Conservation (phyloP, 768 basidiomycete species). For the Leccinum rimulosum region DNA sequence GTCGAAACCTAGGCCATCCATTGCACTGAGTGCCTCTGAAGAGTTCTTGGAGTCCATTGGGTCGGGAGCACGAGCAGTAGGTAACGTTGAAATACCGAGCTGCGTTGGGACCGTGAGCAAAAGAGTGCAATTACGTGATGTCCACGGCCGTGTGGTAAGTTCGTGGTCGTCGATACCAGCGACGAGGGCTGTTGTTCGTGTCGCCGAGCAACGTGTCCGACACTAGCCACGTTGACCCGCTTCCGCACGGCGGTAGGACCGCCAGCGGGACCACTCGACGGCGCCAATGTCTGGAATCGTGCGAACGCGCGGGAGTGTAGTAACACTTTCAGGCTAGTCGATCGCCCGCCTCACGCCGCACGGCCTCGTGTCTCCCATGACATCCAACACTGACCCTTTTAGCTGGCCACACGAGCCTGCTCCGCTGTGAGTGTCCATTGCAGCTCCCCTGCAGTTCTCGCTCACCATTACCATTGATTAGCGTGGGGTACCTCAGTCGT, state of each 20-base stretch:
- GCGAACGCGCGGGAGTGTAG: constrained; percentile 24
- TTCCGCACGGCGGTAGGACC: background rate
- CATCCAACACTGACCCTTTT: constrained; percentile 40
- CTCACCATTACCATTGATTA: constrained; percentile 24
- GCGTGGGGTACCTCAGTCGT: constrained; percentile 60
- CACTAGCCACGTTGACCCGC: background rate
- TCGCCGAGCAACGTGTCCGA: constrained; percentile 3
- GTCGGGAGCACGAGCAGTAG: background rate
- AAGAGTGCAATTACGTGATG: constrained; percentile 24
- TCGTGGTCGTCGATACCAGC: constrained; percentile 10
- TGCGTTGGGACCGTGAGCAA: constrained; percentile 22
- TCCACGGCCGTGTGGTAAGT: background rate
- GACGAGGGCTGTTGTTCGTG: constrained; percentile 6
- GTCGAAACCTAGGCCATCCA: constrained; percentile 55
- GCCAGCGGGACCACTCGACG: constrained; percentile 8
- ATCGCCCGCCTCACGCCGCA: constrained; percentile 33
- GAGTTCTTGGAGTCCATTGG: constrained; percentile 26
- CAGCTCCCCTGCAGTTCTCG: constrained; percentile 7
- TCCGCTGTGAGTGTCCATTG: constrained; percentile 46
- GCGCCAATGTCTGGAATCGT: constrained; percentile 25
- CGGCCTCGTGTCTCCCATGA: constrained; percentile 43
- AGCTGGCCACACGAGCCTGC: constrained; percentile 49
- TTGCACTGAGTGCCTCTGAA: constrained; percentile 28
- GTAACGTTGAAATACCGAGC: background rate
- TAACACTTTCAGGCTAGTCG: constrained; percentile 18